Evolutionary conservation across 2,329 filamentous ascomycete species (phyloP).

Genomic region (Colletotrichum navitas): DNA sequence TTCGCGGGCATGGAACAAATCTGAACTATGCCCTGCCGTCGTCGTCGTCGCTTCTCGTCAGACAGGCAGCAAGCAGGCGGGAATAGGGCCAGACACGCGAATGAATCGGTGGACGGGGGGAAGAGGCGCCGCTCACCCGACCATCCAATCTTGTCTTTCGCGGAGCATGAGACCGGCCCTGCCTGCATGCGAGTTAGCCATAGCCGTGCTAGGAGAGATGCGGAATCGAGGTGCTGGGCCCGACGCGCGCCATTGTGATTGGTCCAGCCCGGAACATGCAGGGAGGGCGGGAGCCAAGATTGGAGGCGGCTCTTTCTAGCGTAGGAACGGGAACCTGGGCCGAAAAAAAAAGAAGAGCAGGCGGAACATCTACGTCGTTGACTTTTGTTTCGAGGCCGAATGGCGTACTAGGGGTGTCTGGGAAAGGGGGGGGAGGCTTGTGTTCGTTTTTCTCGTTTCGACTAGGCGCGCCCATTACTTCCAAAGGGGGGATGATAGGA

Average conservation of each 20-base stretch:
- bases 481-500: neutral
- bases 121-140: neutral
- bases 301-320: slow-evolving; percentile 37
- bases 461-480: neutral
- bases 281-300: slow-evolving; percentile 37
- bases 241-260: neutral
- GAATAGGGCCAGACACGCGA: neutral
- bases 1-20: neutral
- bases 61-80: neutral
- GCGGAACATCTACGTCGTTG: slow-evolving; percentile 1
- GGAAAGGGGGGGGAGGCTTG: neutral
- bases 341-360: neutral
- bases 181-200: neutral
- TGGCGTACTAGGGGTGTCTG: neutral
- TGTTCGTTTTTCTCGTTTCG: neutral
- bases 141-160: neutral
- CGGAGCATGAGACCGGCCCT: neutral
- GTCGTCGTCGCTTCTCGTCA: neutral
- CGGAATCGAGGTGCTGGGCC: neutral
- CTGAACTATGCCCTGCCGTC: neutral
- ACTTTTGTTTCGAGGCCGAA: slow-evolving; percentile 1
- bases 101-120: neutral
- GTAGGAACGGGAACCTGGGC: neutral
- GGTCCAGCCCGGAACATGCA: slow-evolving; percentile 4
- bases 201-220: neutral